Conservation (phyloP, 2,329 filamentous ascomycete genomes). For the Pseudocercospora pini-densiflorae region DNA sequence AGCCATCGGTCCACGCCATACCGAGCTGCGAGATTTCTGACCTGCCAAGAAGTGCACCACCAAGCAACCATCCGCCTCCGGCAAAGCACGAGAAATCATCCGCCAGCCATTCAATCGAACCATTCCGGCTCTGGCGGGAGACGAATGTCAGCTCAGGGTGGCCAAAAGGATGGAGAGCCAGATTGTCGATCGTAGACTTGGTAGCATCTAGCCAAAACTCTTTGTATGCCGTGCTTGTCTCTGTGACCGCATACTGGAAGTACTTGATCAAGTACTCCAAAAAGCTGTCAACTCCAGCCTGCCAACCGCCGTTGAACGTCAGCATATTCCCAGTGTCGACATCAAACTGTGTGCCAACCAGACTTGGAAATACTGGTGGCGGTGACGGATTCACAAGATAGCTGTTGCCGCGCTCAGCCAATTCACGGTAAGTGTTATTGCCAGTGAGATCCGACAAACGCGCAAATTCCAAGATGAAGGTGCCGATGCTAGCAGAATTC, state of each 20-base stretch:
- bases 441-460: constrained; percentile 35
- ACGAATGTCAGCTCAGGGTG: constrained; percentile 37
- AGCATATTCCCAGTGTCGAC: constrained; percentile 33
- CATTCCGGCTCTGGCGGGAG: constrained; percentile 20
- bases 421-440: constrained; percentile 21
- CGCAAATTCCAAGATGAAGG: constrained; percentile 32
- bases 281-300: constrained; percentile 38
- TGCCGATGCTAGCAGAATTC: constrained; percentile 28
- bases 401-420: constrained; percentile 20
- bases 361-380: constrained; percentile 32
- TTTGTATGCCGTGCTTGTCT: constrained; percentile 30
- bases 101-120: constrained; percentile 20
- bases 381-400: constrained; percentile 20
- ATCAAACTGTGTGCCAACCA: constrained; percentile 36
- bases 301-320: constrained; percentile 40
- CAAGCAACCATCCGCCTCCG: constrained; percentile 41
- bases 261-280: constrained; percentile 43
- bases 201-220: constrained; percentile 37
- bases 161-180: constrained; percentile 35
- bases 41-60: constrained; percentile 30
- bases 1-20: constrained; percentile 35
- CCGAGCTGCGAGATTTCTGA: constrained; percentile 37
- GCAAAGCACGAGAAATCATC: constrained; percentile 40
- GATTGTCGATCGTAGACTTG: constrained; percentile 38
- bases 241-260: constrained; percentile 37